Evolutionary conservation across 2,329 filamentous ascomycete species (phyloP), one percentile per base, ranked within the genome.

Genomic region (Penicillium frequentans): DNA sequence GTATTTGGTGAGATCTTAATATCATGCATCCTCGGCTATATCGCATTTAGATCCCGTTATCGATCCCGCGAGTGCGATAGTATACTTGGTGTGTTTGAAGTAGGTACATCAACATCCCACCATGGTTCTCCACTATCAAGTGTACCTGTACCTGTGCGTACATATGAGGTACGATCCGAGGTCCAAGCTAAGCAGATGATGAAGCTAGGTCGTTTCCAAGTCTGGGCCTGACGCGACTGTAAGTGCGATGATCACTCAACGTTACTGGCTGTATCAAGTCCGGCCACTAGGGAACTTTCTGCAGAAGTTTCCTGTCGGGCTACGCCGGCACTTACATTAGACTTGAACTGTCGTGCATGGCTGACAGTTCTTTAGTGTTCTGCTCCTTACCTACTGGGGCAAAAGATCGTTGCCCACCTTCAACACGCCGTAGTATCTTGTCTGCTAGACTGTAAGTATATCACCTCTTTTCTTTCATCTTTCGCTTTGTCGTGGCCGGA

Each of bases 281-380:
- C 35, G 14, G 35, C 35, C 35, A 39, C 35, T 39, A 39, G n/a
- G 35, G 27, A 31, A 48, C 45, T 49, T 37, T 46, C 31, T 43
- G 35, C 50, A 54, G 49, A 37, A 44, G 35, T 49, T 49, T 33
- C 29, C 42, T 37, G 23, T 39, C 55, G 45, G 33, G 46, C 52
- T 29, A 42, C 47, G 55, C 55, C 52, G 50, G 58, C 47, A 55
- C 53, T 26, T 54, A 47, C 48, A 50, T 50, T 50, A 50, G 33
- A 27, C 45, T 42, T 42, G n/a, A 23, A 31, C 60, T 65, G 63
- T 59, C 60, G 60, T 64, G 62, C 62, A 63, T 63, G 9, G 56
- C 60, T 64, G 58, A 64, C 53, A 23, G 21, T n/a, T 13, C 26
- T 4, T 13, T 50, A 50, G 47, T n/a, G 11, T 27, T n/a, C 23